Conservation (phyloP, 495 filamentous ascomycete genomes). For the Annulohypoxylon maeteangense region DNA sequence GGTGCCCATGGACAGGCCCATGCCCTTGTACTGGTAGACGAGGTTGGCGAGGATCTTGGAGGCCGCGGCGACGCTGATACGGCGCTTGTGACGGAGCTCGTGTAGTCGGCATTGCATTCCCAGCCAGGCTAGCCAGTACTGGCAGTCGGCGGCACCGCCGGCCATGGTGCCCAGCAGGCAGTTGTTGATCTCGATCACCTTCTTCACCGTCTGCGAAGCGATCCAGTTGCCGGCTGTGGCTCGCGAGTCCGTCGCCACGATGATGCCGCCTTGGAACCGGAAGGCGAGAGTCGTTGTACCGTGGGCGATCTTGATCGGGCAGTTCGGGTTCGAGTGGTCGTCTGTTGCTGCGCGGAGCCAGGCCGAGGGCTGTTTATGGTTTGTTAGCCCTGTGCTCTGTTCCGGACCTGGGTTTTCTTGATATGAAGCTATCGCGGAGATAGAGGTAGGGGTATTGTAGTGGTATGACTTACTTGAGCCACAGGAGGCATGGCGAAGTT, state of each 20-base stretch:
- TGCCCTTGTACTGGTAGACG: conserved; percentile 97
- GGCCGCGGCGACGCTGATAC: conserved; percentile 95
- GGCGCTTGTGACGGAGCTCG: conserved; percentile 98
- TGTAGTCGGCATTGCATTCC: conserved; percentile 99
- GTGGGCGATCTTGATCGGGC: conserved; percentile 98
- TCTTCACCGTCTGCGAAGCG: conserved; percentile 98
- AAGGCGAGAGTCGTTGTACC: conserved; percentile 99
- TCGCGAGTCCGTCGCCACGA: conserved; percentile 96
- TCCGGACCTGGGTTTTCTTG: not conserved
- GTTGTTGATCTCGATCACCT: conserved; percentile 95
- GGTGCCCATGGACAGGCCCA: conserved; percentile 97
- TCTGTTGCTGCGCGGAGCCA: conserved; percentile 98
- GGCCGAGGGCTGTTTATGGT: conserved; percentile 70
- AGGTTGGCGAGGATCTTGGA: conserved; percentile 99
- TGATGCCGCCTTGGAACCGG: conserved; percentile 96
- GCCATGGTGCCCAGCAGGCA: conserved; percentile 97
- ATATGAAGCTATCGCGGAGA: conserved; percentile 6
- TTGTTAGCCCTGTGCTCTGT: conserved; percentile 20
- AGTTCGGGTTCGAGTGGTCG: conserved; percentile 94
- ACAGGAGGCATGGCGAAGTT: conserved; percentile 96
- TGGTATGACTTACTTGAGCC: conserved; percentile 73
- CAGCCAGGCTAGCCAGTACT: conserved; percentile 99
- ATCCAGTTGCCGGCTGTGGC: conserved; percentile 99
- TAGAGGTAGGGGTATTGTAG: not conserved
- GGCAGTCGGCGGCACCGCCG: conserved; percentile 97